Evolutionary conservation across 768 basidiomycete species (phyloP).

Genomic region (Chiua virens): DNA sequence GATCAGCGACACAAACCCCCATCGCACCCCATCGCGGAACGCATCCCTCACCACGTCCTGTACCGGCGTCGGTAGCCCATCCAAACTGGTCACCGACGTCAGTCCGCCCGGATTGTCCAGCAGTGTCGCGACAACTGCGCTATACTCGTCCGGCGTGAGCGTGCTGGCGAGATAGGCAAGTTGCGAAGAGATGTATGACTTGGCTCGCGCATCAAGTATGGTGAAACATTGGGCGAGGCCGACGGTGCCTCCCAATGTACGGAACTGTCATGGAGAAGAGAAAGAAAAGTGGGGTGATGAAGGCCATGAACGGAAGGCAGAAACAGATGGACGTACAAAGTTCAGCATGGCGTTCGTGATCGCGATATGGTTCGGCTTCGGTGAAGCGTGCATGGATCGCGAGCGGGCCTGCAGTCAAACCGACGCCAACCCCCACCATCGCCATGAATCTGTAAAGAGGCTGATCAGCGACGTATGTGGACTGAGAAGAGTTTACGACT

Average conservation of each 20-base stretch:
- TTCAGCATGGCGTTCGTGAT: conserved; percentile 42
- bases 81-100: conserved; percentile 37
- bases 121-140: conserved; percentile 27
- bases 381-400: conserved; percentile 47
- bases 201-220: conserved; percentile 45
- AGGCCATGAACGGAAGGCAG: not conserved
- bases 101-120: conserved; percentile 26
- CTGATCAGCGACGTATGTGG: not conserved
- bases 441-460: conserved; percentile 39
- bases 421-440: conserved; percentile 45
- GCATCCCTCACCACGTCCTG: conserved; percentile 40
- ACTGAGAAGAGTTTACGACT: not conserved
- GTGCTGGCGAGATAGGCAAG: conserved; percentile 24
- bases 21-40: conserved; percentile 41
- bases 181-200: conserved; percentile 27
- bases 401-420: conserved; percentile 39
- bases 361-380: conserved; percentile 42
- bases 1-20: conserved; percentile 47
- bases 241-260: conserved; percentile 50
- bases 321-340: conserved; percentile 37
- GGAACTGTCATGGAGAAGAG: conserved; percentile 33
- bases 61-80: conserved; percentile 34
- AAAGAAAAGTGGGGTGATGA: not conserved
- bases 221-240: conserved; percentile 55
- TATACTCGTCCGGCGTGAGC: conserved; percentile 30